Evolutionary conservation across 2,329 filamentous ascomycete species (phyloP), one percentile per base, ranked within the genome.

Genomic region (Fonsecaea monophora): DNA sequence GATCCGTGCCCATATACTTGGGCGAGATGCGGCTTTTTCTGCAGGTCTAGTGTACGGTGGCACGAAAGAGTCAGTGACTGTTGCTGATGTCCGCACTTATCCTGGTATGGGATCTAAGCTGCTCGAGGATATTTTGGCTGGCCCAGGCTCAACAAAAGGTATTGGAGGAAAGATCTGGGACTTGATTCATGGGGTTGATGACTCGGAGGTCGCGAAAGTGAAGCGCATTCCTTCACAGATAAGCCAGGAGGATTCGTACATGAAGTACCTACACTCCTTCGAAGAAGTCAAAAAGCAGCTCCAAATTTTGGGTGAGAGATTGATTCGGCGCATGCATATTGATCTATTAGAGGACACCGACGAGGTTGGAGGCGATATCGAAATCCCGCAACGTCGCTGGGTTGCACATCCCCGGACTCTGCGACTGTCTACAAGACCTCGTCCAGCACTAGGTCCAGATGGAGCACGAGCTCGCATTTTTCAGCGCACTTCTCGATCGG

Each of bases 231-330:
- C 94, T 0, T 88, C 87, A 1, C 94, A 97, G 77, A 96, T 98
- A 75, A 95, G 92, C 77, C 95, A 98, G 70, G 94, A 98, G 76
- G 94, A 98, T 78, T 95, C 92, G 15, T 98, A 96, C 76, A 85
- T 87, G 30, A 87, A 88, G 0, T 69, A 72, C 53, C 81, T 97
- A 1, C 86, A 90, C 71, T 88, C 84, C 0, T 76, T 90, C 60
- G 77, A 86, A 0, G 84, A 89, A 66, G 87, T 96, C 35, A 79
- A 82, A 50, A 86, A 86, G 69, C 90, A 96, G 78, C 81, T 97
- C 48, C 78, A 81, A n/a, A 84, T 86, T 67, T 81, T 97, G 1
- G 84, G 90, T 0, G 82, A 81, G 12, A 92, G 90, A 70, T 82
- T 98, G 9, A 77, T 97, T 12, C 86, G 86, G 37, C 86, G 94